These are phyloP conservation scores for Verticillium klebahnii DNA, from an alignment of 2,329 filamentous ascomycete species.

Conservation along the genomic window DNA sequence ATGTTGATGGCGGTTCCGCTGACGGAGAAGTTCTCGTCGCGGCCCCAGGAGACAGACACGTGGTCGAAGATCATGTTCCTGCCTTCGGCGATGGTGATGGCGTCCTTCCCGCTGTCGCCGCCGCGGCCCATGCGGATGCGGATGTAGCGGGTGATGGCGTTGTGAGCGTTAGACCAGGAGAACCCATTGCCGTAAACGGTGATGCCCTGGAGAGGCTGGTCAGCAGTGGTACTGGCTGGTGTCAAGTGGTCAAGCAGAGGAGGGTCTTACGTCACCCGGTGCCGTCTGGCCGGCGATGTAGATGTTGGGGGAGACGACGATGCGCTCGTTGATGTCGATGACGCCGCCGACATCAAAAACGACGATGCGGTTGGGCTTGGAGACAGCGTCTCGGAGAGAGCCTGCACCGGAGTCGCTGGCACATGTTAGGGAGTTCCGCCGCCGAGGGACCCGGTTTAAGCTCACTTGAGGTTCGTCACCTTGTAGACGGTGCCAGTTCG, in stretches of 20 bases:
- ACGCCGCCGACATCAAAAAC: constrained; percentile 46
- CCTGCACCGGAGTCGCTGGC: constrained; percentile 38
- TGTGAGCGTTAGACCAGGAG: constrained; percentile 46
- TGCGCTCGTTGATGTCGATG: constrained; percentile 40
- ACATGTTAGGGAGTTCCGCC: neutral
- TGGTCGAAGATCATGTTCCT: constrained; percentile 54
- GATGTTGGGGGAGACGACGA: constrained; percentile 41
- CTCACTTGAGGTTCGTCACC: constrained; percentile 39
- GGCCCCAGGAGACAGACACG: constrained; percentile 48
- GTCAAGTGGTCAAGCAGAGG: neutral
- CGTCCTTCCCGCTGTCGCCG: constrained; percentile 48
- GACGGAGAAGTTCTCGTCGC: constrained; percentile 51
- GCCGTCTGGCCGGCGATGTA: constrained; percentile 47
- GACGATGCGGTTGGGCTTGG: constrained; percentile 39
- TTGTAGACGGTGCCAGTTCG: constrained; percentile 41
- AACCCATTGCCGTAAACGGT: constrained; percentile 50
- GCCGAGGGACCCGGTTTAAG: neutral
- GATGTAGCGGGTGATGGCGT: constrained; percentile 51
- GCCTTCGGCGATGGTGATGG: constrained; percentile 46
- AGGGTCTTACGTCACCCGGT: constrained; percentile 35
- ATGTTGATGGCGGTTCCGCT: constrained; percentile 41
- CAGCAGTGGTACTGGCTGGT: neutral
- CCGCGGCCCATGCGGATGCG: constrained; percentile 48
- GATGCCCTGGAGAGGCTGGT: constrained; percentile 25
- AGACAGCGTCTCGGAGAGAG: constrained; percentile 46